These are phyloP conservation scores for Strobilomyces dryophilus DNA, from an alignment of 768 basidiomycete genomes.

Conservation along the genomic window DNA sequence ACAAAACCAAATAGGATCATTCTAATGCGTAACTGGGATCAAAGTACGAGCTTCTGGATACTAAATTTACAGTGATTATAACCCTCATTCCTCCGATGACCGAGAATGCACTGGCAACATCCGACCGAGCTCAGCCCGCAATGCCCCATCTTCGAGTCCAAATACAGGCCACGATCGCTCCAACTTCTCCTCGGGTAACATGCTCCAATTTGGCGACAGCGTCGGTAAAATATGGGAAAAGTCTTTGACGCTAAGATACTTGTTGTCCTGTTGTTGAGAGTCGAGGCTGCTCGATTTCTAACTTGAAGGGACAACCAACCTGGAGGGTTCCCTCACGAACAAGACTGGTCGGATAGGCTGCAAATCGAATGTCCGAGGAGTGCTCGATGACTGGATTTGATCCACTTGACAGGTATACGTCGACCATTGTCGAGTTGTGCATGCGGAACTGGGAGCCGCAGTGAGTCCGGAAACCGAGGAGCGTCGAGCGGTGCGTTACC, in stretches of 20 bases:
- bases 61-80: background rate
- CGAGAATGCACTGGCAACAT: conserved; percentile 11
- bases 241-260: conserved; percentile 62
- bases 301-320: conserved; percentile 11
- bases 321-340: background rate
- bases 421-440: conserved; percentile 64
- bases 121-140: conserved; percentile 16
- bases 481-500: conserved; percentile 36
- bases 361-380: conserved; percentile 59
- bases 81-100: background rate
- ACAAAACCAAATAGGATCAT: no score
- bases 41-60: no score
- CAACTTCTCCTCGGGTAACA: conserved; percentile 11
- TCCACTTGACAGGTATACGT: conserved; percentile 60
- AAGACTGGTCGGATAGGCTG: conserved; percentile 49
- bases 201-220: conserved; percentile 73
- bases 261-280: conserved; percentile 26
- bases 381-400: conserved; percentile 83
- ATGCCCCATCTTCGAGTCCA: conserved; percentile 12
- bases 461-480: background rate
- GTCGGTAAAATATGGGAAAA: conserved; percentile 79
- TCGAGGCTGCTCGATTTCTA: background rate
- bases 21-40: background rate
- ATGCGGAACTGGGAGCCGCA: conserved; percentile 67
- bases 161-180: conserved; percentile 22